A percentile compares a stretch with the other conserved stretches of the same genome.
These are phyloP conservation scores for Gnetum montanum DNA, from an alignment of 75 land plant genomes.

Conservation along the genomic window DNA sequence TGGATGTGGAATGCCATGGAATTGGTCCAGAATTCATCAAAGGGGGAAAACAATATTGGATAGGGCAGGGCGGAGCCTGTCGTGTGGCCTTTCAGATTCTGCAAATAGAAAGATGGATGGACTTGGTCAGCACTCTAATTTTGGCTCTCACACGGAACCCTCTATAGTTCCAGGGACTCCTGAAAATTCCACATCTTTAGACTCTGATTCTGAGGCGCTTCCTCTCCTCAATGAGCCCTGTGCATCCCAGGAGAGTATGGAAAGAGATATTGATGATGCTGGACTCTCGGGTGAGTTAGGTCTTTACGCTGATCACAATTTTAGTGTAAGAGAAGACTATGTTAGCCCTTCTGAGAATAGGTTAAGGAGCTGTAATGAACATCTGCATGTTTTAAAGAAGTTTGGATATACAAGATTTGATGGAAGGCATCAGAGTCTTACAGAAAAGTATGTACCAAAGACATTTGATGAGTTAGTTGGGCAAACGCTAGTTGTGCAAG, in stretches of 20 bases:
- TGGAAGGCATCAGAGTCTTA: slow-evolving; percentile 41
- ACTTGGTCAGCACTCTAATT: slow-evolving; percentile 5
- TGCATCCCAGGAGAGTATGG: slow-evolving; percentile 36
- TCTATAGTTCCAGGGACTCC: slow-evolving; percentile 18
- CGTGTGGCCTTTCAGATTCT: slow-evolving; percentile 63
- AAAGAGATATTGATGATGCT: slow-evolving; percentile 19
- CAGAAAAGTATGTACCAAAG: slow-evolving; percentile 83
- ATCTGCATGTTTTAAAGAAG: slow-evolving; percentile 4
- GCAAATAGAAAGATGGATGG: slow-evolving; percentile 26
- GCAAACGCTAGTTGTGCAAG: slow-evolving; percentile 79
- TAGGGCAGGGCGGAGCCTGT: slow-evolving; percentile 67
- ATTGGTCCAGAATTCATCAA: slow-evolving; percentile 83
- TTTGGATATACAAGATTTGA: not conserved
- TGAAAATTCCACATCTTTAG: slow-evolving; percentile 29
- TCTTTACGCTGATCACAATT: slow-evolving; percentile 28
- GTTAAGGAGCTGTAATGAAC: slow-evolving; percentile 16
- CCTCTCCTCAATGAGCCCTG: slow-evolving; percentile 56
- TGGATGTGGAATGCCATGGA: slow-evolving; percentile 83
- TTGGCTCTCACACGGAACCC: slow-evolving; percentile 10
- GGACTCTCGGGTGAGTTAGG: slow-evolving; percentile 52
- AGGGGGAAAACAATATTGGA: slow-evolving; percentile 58
- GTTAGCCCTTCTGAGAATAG: slow-evolving; percentile 36
- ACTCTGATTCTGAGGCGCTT: slow-evolving; percentile 51
- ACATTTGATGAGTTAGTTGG: slow-evolving; percentile 82
- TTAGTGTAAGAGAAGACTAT: slow-evolving; percentile 25